These are phyloP conservation scores for Paracorniculantispora psalliotae DNA, from an alignment of 2,329 filamentous ascomycete species.

Conservation along the genomic window DNA sequence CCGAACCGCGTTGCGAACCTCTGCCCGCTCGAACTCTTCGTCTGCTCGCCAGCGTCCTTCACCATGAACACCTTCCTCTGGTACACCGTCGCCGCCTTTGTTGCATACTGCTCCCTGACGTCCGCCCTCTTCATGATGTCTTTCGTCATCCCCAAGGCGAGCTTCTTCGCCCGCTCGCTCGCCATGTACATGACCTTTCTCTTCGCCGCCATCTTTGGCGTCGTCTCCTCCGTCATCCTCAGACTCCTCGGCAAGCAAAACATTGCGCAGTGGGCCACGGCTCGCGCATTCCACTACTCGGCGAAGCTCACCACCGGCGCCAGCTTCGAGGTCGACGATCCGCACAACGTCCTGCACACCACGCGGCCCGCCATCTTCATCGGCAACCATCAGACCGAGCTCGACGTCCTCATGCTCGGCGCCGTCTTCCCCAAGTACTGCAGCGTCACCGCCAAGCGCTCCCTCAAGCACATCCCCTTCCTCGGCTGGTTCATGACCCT, in stretches of 20 bases:
- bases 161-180: conserved; percentile 65
- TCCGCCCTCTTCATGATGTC: conserved; percentile 59
- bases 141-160: conserved; percentile 51
- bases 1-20: neutral
- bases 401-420: conserved; percentile 90
- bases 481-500: conserved; percentile 93
- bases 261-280: conserved; percentile 81
- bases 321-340: conserved; percentile 68
- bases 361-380: conserved; percentile 83
- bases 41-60: too few relatives aligned
- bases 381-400: conserved; percentile 92
- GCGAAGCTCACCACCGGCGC: conserved; percentile 75
- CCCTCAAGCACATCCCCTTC: conserved; percentile 72
- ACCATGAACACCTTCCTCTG: conserved; percentile 33
- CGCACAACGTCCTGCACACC: conserved; percentile 55
- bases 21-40: too few relatives aligned
- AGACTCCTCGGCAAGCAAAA: conserved; percentile 66
- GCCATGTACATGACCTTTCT: conserved; percentile 61
- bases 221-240: conserved; percentile 66
- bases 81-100: conserved; percentile 42
- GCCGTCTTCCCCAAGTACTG: conserved; percentile 86
- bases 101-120: conserved; percentile 47
- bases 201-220: conserved; percentile 64
- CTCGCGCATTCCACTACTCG: conserved; percentile 69
- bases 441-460: conserved; percentile 88